Base-by-base conservation (phyloP, 202 grass and related monocot species). In the Zoysia matrella region DNA sequence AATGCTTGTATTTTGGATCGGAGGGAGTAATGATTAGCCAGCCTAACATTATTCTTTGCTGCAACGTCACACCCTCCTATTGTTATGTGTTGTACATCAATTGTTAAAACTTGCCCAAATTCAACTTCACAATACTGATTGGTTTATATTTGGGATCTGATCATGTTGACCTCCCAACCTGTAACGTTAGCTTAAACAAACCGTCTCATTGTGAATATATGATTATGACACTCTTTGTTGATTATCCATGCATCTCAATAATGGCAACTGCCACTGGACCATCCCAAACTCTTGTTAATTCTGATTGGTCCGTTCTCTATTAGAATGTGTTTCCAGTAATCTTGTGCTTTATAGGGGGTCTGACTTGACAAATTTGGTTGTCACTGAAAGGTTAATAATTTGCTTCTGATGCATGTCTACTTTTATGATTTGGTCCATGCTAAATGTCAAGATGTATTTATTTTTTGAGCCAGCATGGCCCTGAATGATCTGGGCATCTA, bases 41-140 rank as follows among this genome's bases (percentile, higher is more conserved):
- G 69, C 88, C 69, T 74, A 74, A 56, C 83, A 86, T 15, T 16
- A 70, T 86, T 86, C 53, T 54, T 74, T 54, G 65, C 50, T 90
- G 74, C 69, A 79, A 56, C 43, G 13, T 76, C 88, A 86, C 41
- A 74, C 65, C 6, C 11, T 44, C 62, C 74, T 83, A 11, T 74
- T 86, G 67, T 74, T 85, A 73, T 89, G 61, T 63, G 83, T 67
- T 78, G 68, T 86, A 67, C 30, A 41, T 76, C 1, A 72, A 71
- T 41, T 67, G 45, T 72, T 78, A 78, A 78, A 83, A 79, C 69
- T 83, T 83, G 69, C 80, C 48, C 75, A 80, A 52, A n/a, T 71
- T 86, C 70, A 83, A 75, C 80, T 75, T 74, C 75, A 70, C 53
- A 22, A 6, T 63, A 18, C 57, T 7, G 36, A 65, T 69, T 90